Evolutionary conservation across 2,329 filamentous ascomycete genomes (phyloP).

Genomic region (Colletotrichum somersetense): DNA sequence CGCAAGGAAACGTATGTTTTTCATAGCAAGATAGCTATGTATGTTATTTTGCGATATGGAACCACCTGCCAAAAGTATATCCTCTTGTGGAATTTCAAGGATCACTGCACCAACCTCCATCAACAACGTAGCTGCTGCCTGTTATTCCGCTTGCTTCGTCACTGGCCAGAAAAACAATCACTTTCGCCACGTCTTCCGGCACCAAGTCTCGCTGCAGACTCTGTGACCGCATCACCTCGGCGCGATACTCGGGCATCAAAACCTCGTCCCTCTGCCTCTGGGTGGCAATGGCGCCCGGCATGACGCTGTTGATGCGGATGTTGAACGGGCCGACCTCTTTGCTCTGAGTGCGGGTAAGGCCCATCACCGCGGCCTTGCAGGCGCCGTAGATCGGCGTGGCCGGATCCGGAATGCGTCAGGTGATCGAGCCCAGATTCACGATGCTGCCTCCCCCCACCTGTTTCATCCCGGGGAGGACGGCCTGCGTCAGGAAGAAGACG

Average conservation of each 20-base stretch:
- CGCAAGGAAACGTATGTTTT: too few relatives aligned
- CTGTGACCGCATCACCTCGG: background rate
- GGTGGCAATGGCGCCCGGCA: slow-evolving; percentile 63
- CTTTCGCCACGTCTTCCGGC: background rate
- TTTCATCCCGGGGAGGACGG: slow-evolving; percentile 53
- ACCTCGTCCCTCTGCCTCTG: slow-evolving; percentile 58
- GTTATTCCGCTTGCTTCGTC: background rate
- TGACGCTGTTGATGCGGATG: slow-evolving; percentile 61
- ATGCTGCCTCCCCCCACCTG: slow-evolving; percentile 50
- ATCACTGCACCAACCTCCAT: slow-evolving; percentile 1
- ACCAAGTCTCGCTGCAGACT: background rate
- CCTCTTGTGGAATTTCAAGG: background rate
- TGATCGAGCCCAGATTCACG: slow-evolving; percentile 56
- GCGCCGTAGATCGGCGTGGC: slow-evolving; percentile 52
- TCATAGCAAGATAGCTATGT: too few relatives aligned
- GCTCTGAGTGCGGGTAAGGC: slow-evolving; percentile 54
- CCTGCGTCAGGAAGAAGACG: slow-evolving; percentile 58
- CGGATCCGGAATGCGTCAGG: slow-evolving; percentile 52
- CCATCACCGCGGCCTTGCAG: slow-evolving; percentile 55
- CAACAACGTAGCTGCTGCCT: background rate
- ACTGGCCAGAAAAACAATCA: background rate
- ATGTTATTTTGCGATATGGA: too few relatives aligned
- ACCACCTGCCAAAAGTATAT: too few relatives aligned
- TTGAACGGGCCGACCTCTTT: slow-evolving; percentile 53
- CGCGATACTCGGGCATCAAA: slow-evolving; percentile 53